These are phyloP conservation scores for Hansfordia pulvinata DNA, from an alignment of 2,329 filamentous ascomycete genomes.

Conservation along the genomic window DNA sequence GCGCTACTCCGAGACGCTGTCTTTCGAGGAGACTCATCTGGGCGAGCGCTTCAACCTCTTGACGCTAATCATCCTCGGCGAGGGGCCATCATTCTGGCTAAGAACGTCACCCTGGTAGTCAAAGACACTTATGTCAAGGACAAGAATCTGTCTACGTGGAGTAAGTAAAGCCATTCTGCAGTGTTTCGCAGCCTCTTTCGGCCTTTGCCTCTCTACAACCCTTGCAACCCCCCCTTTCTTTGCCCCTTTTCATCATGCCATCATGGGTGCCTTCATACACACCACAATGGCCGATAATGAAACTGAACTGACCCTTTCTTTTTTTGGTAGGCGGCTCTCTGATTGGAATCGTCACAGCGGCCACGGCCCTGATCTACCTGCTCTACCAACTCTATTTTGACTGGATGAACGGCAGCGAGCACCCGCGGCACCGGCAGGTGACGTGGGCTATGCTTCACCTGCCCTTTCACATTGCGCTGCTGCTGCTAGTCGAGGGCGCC, in stretches of 20 bases:
- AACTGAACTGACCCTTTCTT: not conserved
- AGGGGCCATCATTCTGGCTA: constrained; percentile 36
- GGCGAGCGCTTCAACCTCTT: constrained; percentile 36
- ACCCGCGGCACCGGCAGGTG: constrained; percentile 28
- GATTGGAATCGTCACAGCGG: constrained; percentile 3
- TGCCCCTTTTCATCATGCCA: not conserved
- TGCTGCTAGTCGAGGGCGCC: constrained; percentile 32
- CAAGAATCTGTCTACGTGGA: constrained; percentile 1
- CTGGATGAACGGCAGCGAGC: constrained; percentile 26
- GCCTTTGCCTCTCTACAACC: no score
- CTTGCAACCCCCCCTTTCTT: no score
- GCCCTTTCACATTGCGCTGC: constrained; percentile 32
- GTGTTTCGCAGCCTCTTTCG: no score
- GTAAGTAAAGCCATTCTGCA: no score
- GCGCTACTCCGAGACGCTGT: constrained; percentile 27
- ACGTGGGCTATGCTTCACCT: constrained; percentile 28
- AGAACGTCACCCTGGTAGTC: constrained; percentile 22
- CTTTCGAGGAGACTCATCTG: constrained; percentile 34
- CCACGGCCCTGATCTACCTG: constrained; percentile 25
- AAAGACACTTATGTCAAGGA: constrained; percentile 2
- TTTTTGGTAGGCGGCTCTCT: constrained; percentile 1
- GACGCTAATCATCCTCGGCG: constrained; percentile 38
- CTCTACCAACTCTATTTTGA: constrained; percentile 29
- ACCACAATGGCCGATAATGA: not conserved
- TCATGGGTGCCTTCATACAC: no score